phyloP scores from a whole-genome alignment of 768 basidiomycete genomes.

The Phylloporus sp. region DNA sequence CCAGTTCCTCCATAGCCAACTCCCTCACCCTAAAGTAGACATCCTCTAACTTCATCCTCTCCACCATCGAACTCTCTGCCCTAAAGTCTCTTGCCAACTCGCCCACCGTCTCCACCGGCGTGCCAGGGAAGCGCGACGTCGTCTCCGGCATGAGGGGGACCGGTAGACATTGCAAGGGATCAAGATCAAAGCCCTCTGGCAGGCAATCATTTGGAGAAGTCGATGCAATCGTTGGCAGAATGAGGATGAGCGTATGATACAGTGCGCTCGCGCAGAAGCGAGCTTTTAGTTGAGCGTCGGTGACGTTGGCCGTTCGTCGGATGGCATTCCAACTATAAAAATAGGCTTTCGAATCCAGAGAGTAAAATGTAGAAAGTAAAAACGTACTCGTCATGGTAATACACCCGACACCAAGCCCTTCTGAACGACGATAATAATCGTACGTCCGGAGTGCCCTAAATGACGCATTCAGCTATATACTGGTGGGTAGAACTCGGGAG shows the following conservation, averaged over 20 bases:
- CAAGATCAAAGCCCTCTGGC: slow-evolving; percentile 46
- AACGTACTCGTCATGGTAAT: slow-evolving; percentile 82
- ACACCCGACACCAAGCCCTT: slow-evolving; percentile 83
- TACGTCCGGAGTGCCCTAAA: slow-evolving; percentile 65
- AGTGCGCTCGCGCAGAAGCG: slow-evolving; percentile 73
- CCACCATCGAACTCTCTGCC: slow-evolving; percentile 54
- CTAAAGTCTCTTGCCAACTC: slow-evolving; percentile 56
- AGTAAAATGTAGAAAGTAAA: not conserved
- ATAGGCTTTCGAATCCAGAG: not conserved
- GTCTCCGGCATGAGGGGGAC: slow-evolving; percentile 59
- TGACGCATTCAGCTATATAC: slow-evolving; percentile 2
- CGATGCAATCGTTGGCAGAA: slow-evolving; percentile 34
- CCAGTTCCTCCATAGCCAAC: slow-evolving; percentile 49
- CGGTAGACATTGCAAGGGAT: slow-evolving; percentile 54
- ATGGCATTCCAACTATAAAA: slow-evolving; percentile 71
- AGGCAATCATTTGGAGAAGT: slow-evolving; percentile 29
- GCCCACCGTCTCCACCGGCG: slow-evolving; percentile 60
- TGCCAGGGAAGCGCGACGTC: slow-evolving; percentile 67
- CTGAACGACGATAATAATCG: slow-evolving; percentile 65
- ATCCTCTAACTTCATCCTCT: slow-evolving; percentile 50
- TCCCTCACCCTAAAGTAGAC: slow-evolving; percentile 61
- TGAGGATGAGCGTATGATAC: slow-evolving; percentile 56
- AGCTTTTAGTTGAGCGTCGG: slow-evolving; percentile 69
- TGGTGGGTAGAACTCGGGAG: not conserved
- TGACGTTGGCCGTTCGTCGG: slow-evolving; percentile 65